Evolutionary conservation across 2,329 filamentous ascomycete genomes (phyloP).

Genomic region (Fusarium virguliforme): DNA sequence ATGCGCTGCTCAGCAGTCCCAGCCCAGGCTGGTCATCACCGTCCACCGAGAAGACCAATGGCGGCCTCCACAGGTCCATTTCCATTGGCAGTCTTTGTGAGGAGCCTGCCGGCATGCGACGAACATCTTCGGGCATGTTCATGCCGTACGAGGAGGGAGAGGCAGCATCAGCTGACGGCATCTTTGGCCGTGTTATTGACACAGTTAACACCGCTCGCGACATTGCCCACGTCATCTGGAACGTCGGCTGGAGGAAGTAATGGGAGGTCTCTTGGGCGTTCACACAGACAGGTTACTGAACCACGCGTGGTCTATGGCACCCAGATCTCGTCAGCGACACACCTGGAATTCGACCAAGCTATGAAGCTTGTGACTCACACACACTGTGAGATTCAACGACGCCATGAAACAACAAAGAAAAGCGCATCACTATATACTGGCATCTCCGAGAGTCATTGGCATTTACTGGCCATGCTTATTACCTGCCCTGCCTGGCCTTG

Average conservation of each 20-base stretch:
- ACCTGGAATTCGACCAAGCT: slow-evolving; percentile 41
- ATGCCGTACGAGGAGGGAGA: slow-evolving; percentile 89
- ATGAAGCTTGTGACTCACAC: slow-evolving; percentile 39
- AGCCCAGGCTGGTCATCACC: slow-evolving; percentile 55
- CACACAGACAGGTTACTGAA: neutral
- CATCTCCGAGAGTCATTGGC: slow-evolving; percentile 31
- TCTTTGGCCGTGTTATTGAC: slow-evolving; percentile 86
- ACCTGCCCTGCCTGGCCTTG: slow-evolving; percentile 19
- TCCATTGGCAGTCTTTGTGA: slow-evolving; percentile 66
- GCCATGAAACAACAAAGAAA: slow-evolving; percentile 38
- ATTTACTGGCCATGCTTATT: slow-evolving; percentile 28
- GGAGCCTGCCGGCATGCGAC: slow-evolving; percentile 76
- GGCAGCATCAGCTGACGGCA: slow-evolving; percentile 70
- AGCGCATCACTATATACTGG: slow-evolving; percentile 40
- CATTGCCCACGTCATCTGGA: slow-evolving; percentile 81
- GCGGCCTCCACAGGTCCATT: slow-evolving; percentile 63
- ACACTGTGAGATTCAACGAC: slow-evolving; percentile 39
- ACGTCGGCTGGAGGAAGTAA: slow-evolving; percentile 76
- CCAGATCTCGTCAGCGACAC: slow-evolving; percentile 35
- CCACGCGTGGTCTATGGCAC: slow-evolving; percentile 26
- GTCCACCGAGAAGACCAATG: slow-evolving; percentile 40
- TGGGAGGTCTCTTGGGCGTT: slow-evolving; percentile 23
- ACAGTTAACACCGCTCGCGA: slow-evolving; percentile 82
- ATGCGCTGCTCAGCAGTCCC: slow-evolving; percentile 50
- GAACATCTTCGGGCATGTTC: slow-evolving; percentile 90